Conservation (phyloP, 441 rosid species). For the Monsonia emarginata region DNA sequence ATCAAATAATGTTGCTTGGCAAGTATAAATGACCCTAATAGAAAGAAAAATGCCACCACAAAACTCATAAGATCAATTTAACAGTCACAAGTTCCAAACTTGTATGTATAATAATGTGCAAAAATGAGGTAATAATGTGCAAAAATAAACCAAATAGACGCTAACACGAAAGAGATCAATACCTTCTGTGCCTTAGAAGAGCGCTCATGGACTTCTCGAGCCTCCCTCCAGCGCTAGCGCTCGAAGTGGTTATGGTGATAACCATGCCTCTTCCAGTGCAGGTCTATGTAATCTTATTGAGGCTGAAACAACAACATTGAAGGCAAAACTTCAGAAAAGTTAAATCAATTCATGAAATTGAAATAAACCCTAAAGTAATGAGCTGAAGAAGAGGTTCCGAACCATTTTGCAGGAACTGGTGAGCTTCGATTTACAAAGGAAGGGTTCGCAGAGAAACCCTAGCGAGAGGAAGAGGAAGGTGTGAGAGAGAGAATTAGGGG, state of each 20-base stretch:
- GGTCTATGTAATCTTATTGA: conserved; percentile 81
- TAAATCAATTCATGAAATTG: background rate
- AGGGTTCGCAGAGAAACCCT: background rate
- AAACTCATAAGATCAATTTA: background rate
- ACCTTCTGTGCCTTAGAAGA: conserved; percentile 65
- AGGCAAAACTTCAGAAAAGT: background rate
- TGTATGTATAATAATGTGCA: no score
- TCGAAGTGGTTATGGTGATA: conserved; percentile 60
- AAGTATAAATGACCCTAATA: background rate
- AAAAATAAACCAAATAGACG: background rate
- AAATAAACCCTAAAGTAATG: background rate
- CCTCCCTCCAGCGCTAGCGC: conserved; percentile 79
- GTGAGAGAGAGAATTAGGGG: no score
- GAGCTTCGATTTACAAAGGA: background rate
- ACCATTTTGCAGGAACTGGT: background rate
- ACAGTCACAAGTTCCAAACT: background rate
- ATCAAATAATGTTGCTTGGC: background rate
- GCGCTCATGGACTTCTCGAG: conserved; percentile 68
- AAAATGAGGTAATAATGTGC: no score
- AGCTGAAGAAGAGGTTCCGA: background rate
- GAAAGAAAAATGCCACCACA: background rate
- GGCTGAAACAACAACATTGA: conserved; percentile 32
- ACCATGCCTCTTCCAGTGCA: conserved; percentile 70
- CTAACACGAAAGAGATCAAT: background rate
- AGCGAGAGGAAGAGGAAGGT: background rate